phyloP scores from a whole-genome alignment of 441 rosid genomes.

The Euphorbia schlechtendalii region DNA sequence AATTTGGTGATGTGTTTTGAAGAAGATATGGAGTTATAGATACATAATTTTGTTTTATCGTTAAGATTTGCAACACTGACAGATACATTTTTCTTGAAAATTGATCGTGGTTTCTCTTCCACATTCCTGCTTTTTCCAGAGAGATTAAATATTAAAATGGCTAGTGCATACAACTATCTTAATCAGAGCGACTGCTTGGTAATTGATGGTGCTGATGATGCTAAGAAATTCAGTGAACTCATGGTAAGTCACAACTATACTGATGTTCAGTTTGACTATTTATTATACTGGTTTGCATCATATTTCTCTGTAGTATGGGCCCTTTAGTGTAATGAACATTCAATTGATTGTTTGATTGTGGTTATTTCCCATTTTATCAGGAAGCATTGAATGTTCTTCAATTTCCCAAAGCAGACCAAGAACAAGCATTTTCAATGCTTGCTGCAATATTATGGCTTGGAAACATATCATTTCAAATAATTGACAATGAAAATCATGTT shows the following conservation, averaged over 20 bases:
- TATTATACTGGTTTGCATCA: slow-evolving; percentile 5
- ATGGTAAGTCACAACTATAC: slow-evolving; percentile 42
- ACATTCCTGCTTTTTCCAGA: slow-evolving; percentile 41
- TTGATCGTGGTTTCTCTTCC: not conserved
- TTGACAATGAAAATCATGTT: slow-evolving; percentile 74
- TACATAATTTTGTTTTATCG: not conserved
- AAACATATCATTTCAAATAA: slow-evolving; percentile 67
- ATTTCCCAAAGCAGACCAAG: slow-evolving; percentile 69
- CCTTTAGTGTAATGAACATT: slow-evolving; percentile 12
- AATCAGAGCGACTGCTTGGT: slow-evolving; percentile 79
- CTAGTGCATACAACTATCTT: slow-evolving; percentile 74
- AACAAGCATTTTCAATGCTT: slow-evolving; percentile 66
- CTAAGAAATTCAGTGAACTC: slow-evolving; percentile 53
- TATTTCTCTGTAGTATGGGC: slow-evolving; percentile 11
- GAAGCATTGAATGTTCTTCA: slow-evolving; percentile 70
- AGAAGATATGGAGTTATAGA: not conserved
- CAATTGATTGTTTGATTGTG: slow-evolving; percentile 6
- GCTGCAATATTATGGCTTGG: slow-evolving; percentile 89
- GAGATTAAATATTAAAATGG: slow-evolving; percentile 65
- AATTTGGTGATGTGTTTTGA: not conserved
- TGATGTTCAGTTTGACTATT: slow-evolving; percentile 1
- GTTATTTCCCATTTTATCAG: slow-evolving; percentile 36
- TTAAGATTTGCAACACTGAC: slow-evolving; percentile 3
- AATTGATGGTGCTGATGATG: slow-evolving; percentile 73
- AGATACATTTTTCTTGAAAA: slow-evolving; percentile 3